Base-by-base conservation (phyloP, 225 moss, liverwort and hornwort genomes). In the Takakia lepidozioides region DNA sequence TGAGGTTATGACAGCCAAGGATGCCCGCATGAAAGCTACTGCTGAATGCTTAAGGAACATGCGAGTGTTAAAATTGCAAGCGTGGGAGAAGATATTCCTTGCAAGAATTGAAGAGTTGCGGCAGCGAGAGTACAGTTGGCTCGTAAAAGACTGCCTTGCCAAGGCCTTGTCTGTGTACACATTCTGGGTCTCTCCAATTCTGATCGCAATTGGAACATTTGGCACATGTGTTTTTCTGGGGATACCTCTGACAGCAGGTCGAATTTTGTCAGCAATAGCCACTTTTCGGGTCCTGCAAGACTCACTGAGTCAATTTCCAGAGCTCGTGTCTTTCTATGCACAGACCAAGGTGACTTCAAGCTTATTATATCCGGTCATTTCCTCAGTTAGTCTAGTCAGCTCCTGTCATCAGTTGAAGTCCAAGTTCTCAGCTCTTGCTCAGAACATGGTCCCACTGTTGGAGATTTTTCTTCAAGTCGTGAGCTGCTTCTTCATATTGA, bases 21-120 rank as follows among this genome's bases (percentile, higher is more conserved):
- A 83, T 40, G 59, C 65, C 19, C 69, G 78, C 10, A 83, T 83
- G 78, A 83, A 71, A 46, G 74, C 66, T 20, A 78, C 78, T 2
- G 64, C 82, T 0, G 82, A 83, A 41, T 67, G 66, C 2, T 36
- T 78, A 29, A 74, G 74, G 11, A 78, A 70, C 28, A 77, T 83
- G 82, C 64, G 74, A 30, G 64, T 74, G 26, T 52, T 83, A 5
- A 83, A 83, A 34, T 67, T 83, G 2, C 74, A 83, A 49, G 78
- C 82, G 4, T 83, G 82, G 78, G 82, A 83, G 27, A 58, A 74
- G 10, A 70, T 64, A 22, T 78, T 70, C n/a, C 70, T 77, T 1
- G 52, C 43, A 1, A 78, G 64, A 45, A 64, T 78, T 9, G 78
- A 83, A 45, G 3, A 11, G 0, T 63, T 83, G 13, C 65, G 82